Base-by-base conservation (phyloP, 2,329 filamentous ascomycete genomes). In the Xylariaceae sp. region DNA sequence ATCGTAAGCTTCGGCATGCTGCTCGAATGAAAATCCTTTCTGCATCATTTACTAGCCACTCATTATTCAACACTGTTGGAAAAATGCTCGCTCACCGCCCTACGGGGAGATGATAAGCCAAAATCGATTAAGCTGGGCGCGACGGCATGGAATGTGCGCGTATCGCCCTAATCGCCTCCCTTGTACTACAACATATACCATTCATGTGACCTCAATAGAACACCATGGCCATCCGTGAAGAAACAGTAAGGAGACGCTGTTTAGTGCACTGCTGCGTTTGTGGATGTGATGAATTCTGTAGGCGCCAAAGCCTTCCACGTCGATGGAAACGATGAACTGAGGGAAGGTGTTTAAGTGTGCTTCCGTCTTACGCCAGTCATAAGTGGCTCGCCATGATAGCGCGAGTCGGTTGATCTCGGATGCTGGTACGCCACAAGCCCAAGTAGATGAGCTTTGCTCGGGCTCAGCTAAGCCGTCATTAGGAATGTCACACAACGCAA, bases 281-380 rank as follows among this genome's bases (percentile, higher is more conserved):
- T 88, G 82, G 5, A 89, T 66, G 61, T 86, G 87, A 67, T 90
- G 87, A 2, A 90, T 75, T 20, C 83, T 75, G 26, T 88, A 65
- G 0, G 77, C 73, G 0, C 76, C 83, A 56, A 86, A 88, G 0
- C 79, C 81, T 4, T 84, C 76, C 0, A 87, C 76, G 0, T 70
- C 53, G 5, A 89, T 70, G 1, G 68, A 68, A 0, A 79, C 79
- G 1, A 71, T 77, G 67, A 78, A 87, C 20, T 88, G 84, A 0
- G 82, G 80, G 8, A 87, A 67, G 35, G 75, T 55, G 63, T 89
- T 89, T 6, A 89, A 63, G 45, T 77, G 75, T 3, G 74, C 71
- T 67, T 89, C 86, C 13, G 79, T 74, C 20, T 74, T 73, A 7
- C 83, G 77, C 86, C 85, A 89, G 62, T 87, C 77, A 67, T 36